Conservation (phyloP, 306 rosid genomes). For the Dryas drummondii region DNA sequence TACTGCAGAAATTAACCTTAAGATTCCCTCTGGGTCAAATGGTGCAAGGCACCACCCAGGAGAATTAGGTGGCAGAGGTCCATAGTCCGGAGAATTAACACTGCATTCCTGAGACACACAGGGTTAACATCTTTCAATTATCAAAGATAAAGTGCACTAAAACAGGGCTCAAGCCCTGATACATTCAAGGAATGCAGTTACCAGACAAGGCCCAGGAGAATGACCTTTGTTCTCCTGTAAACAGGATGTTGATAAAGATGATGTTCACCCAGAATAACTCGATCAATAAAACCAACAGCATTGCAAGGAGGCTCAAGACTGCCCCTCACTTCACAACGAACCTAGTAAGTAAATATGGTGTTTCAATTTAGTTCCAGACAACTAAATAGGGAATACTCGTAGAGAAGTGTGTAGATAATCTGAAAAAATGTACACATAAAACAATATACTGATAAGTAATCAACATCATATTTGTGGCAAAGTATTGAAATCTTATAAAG, state of each 20-base stretch:
- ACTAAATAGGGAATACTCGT: background rate
- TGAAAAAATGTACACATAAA: background rate
- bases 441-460: background rate
- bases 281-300: constrained; percentile 66
- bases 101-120: constrained; percentile 64
- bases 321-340: constrained; percentile 66
- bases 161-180: constrained; percentile 1
- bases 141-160: background rate
- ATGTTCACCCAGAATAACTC: constrained; percentile 60
- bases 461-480: background rate
- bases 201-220: constrained; percentile 6
- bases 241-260: constrained; percentile 81
- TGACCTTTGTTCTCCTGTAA: constrained; percentile 70
- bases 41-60: constrained; percentile 85
- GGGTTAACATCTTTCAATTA: constrained; percentile 21
- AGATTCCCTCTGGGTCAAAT: constrained; percentile 78
- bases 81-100: constrained; percentile 73
- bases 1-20: constrained; percentile 45
- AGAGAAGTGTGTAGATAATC: background rate
- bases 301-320: constrained; percentile 84
- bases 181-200: constrained; percentile 28
- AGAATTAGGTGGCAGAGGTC: constrained; percentile 66
- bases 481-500: background rate
- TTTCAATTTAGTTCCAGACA: constrained; percentile 22
- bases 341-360: constrained; percentile 36